phyloP scores from a whole-genome alignment of 179 eudicot genomes.

The Actinidia arguta region DNA sequence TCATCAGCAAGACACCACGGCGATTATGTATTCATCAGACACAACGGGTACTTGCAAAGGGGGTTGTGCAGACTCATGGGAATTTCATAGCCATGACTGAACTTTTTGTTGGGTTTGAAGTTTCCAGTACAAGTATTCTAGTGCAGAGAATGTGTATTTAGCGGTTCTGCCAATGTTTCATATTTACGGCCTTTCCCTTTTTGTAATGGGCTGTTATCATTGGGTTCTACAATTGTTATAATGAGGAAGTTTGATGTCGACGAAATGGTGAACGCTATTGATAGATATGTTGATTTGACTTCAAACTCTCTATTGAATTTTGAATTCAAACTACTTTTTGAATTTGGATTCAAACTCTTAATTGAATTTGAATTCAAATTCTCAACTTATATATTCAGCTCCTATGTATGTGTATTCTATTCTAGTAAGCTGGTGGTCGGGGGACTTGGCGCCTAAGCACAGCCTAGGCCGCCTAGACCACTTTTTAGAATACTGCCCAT shows the following conservation, averaged over 20 bases:
- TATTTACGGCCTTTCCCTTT: conserved; percentile 82
- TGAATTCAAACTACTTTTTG: too few species aligned
- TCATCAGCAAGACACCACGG: conserved; percentile 70
- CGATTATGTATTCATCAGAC: conserved; percentile 78
- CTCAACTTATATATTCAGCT: too few species aligned
- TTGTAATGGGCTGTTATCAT: conserved; percentile 70
- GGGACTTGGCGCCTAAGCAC: too few species aligned
- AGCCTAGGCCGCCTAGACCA: too few species aligned
- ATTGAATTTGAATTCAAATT: too few species aligned
- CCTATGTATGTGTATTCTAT: too few species aligned
- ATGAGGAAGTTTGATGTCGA: conserved; percentile 67
- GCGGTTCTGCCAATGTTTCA: conserved; percentile 91
- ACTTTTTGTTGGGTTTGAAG: conserved; percentile 79
- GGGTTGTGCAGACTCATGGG: conserved; percentile 67
- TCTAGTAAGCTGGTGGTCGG: too few species aligned
- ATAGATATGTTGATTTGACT: too few species aligned
- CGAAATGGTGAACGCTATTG: conserved; percentile 67
- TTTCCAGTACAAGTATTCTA: conserved; percentile 54
- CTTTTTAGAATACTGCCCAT: too few species aligned
- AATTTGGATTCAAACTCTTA: too few species aligned
- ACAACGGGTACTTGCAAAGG: conserved; percentile 81
- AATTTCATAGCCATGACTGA: conserved; percentile 75
- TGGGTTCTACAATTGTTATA: conserved; percentile 67
- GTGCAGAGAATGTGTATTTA: conserved; percentile 58
- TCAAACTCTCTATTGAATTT: too few species aligned